These are phyloP conservation scores for Acanthamoeba culbertsoni DNA, from an alignment of 208 protist species.

Conservation along the genomic window DNA sequence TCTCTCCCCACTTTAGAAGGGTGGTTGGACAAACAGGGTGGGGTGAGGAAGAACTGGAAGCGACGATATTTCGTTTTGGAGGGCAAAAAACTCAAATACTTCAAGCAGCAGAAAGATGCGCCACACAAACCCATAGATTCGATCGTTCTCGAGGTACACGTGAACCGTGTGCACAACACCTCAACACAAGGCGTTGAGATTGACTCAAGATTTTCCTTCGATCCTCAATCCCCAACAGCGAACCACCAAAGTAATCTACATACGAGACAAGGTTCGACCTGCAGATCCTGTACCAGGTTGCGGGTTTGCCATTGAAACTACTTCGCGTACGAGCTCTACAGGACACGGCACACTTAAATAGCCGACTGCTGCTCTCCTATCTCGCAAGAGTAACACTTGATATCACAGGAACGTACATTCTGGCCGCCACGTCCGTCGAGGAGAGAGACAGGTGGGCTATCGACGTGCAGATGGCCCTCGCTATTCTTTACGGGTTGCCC, in stretches of 20 bases:
- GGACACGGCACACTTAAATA: not conserved
- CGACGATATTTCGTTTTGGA: constrained; percentile 30
- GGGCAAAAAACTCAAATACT: constrained; percentile 52
- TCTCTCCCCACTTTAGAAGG: constrained; percentile 40
- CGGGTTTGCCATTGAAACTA: constrained; percentile 30
- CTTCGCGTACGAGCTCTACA: not conserved
- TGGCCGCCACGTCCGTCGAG: not conserved
- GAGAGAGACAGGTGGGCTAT: constrained; percentile 27
- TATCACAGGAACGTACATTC: not conserved
- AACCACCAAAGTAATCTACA: not conserved
- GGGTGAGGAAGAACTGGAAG: constrained; percentile 59
- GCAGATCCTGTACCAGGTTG: not conserved
- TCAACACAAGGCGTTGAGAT: too few species aligned
- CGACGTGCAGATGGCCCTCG: not conserved
- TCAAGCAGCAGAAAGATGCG: constrained; percentile 45
- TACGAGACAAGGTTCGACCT: constrained; percentile 28
- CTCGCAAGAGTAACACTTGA: not conserved
- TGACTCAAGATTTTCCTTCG: not conserved
- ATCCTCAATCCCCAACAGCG: not conserved
- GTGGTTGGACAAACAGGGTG: constrained; percentile 49
- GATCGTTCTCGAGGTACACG: not conserved
- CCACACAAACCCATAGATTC: constrained; percentile 19
- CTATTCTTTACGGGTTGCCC: constrained; percentile 21
- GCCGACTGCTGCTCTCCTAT: not conserved
- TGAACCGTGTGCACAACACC: too few species aligned